Evolutionary conservation across 768 basidiomycete genomes (phyloP), one percentile per base, ranked within the genome.

Genomic region (Hemileccinum rubropunctum): DNA sequence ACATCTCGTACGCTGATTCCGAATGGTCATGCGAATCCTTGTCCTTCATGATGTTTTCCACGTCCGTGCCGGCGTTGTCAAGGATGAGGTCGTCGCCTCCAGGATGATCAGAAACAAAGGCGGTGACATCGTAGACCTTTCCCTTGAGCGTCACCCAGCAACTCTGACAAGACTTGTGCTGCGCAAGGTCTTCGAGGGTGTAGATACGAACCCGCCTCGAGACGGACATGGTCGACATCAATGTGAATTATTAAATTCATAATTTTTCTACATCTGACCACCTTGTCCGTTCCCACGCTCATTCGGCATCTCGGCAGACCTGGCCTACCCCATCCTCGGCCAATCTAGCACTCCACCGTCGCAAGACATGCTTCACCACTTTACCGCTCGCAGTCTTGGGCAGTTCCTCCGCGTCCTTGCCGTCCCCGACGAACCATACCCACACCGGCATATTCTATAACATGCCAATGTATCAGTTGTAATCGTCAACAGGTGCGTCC

Each of bases 61-160:
- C 77, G 64, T 97, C 91, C 69, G 82, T 81, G 35, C 94, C 95
- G 5, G 89, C 95, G 68, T 86, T 78, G 38, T 82, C 73, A 34
- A 94, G 71, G 58, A 99, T 81, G 54, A 93, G 71, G 65, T 98
- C 95, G 67, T 98, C 95, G 3, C 95, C 94, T 56, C 95, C 95
- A 11, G 95, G 93, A 65, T 97, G 94, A 73, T 95, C 94, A 45
- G 78, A 61, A 2, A 95, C 70, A 71, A 98, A 98, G 4, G 60
- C 57, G 3, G 95, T 86, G 45, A 98, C 83, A 64, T 99, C 85
- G 76, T 95, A 98, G 20, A 99, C 91, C 62, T 84, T 88, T 61
- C 86, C 86, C 51, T 75, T 75, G 65, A 82, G 83, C 2, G 87
- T 77, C 43, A 98, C 74, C 91, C 92, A 98, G 66, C 91, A 93